phyloP scores from a whole-genome alignment of 306 rosid genomes.

The Quercus cerris region DNA sequence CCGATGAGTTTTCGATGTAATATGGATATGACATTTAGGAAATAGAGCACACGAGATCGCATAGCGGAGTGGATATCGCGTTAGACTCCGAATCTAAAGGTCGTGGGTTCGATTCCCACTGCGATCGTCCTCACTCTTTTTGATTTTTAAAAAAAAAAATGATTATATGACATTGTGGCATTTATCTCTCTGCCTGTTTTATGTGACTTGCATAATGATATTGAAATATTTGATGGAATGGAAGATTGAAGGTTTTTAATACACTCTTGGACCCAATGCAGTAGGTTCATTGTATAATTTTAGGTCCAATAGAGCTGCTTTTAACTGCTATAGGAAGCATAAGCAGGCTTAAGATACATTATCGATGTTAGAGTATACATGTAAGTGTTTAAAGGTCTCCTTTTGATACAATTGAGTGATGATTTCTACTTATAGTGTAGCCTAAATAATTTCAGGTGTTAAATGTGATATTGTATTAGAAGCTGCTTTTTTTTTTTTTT shows the following conservation, averaged over 20 bases:
- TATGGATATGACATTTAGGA: background rate
- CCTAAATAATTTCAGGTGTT: background rate
- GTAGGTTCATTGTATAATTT: background rate
- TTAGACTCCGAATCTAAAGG: conserved; percentile 99
- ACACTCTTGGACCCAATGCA: too few species aligned
- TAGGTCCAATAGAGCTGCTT: background rate
- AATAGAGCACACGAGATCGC: conserved; percentile 35
- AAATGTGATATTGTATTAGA: background rate
- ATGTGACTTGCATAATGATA: background rate
- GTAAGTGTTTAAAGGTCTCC: background rate
- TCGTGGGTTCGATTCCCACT: conserved; percentile 99
- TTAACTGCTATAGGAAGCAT: background rate
- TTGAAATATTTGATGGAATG: background rate
- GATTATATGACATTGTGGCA: background rate
- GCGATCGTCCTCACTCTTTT: conserved; percentile 43
- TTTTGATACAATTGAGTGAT: background rate
- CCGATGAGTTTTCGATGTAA: background rate
- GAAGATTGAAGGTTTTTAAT: too few species aligned
- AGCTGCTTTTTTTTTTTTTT: background rate
- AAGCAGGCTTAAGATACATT: background rate
- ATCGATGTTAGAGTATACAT: background rate
- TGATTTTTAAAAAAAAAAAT: too few species aligned
- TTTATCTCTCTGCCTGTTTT: background rate
- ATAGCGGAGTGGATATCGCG: conserved; percentile 99
- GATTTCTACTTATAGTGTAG: background rate